These are phyloP conservation scores for Sarocladiaceae sp. DNA, from an alignment of 2,329 filamentous ascomycete genomes.

Conservation along the genomic window DNA sequence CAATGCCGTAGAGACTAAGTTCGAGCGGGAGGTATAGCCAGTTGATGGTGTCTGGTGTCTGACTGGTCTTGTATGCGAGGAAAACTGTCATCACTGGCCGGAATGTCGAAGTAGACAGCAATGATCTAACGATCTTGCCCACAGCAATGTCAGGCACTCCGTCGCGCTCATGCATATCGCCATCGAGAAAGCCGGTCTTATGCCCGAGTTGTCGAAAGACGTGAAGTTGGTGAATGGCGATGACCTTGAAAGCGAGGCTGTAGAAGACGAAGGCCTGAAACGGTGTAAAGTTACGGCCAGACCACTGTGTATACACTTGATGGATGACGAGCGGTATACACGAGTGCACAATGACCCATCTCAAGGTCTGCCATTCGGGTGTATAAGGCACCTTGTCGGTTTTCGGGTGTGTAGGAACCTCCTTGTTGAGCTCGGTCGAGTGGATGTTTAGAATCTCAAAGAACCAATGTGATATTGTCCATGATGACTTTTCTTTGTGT, in stretches of 20 bases:
- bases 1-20: slow-evolving; percentile 33
- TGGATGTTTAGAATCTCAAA: slow-evolving; percentile 26
- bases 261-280: slow-evolving; percentile 32
- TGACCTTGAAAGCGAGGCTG: slow-evolving; percentile 31
- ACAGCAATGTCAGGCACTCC: slow-evolving; percentile 36
- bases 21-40: slow-evolving; percentile 33
- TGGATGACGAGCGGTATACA: slow-evolving; percentile 32
- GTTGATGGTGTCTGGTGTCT: slow-evolving; percentile 21
- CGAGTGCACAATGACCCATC: slow-evolving; percentile 35
- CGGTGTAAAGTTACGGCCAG: slow-evolving; percentile 23
- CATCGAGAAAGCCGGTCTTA: slow-evolving; percentile 35
- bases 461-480: slow-evolving; percentile 27
- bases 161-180: slow-evolving; percentile 38
- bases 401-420: slow-evolving; percentile 34
- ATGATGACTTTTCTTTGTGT: slow-evolving; percentile 19
- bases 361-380: slow-evolving; percentile 28
- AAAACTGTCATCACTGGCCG: slow-evolving; percentile 23
- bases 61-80: slow-evolving; percentile 10
- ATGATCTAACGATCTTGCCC: slow-evolving; percentile 25
- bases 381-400: slow-evolving; percentile 35
- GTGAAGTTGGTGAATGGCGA: slow-evolving; percentile 33
- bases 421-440: slow-evolving; percentile 21
- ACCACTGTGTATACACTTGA: slow-evolving; percentile 27
- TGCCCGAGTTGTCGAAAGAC: slow-evolving; percentile 33
- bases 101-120: slow-evolving; percentile 27